These are phyloP conservation scores for Straminergon stramineum DNA, from an alignment of 225 moss, liverwort and hornwort species.

Conservation along the genomic window DNA sequence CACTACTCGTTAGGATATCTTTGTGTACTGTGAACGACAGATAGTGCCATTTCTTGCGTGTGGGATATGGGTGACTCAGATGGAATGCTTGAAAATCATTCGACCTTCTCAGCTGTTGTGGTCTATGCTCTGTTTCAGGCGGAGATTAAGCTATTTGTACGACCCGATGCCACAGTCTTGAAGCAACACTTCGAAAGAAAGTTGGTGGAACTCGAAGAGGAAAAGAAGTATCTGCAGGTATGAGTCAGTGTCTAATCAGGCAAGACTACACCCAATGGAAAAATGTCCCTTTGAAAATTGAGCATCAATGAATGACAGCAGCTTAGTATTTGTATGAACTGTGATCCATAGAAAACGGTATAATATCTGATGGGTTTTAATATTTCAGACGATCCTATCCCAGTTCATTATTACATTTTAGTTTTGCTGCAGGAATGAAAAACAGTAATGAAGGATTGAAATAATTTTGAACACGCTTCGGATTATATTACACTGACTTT, in stretches of 20 bases:
- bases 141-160: slow-evolving; percentile 71
- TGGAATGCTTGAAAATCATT: not conserved
- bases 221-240: slow-evolving; percentile 86
- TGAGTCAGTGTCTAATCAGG: not conserved
- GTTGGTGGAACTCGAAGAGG: slow-evolving; percentile 82
- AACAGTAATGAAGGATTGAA: slow-evolving; percentile 11
- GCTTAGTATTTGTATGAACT: not conserved
- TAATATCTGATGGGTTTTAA: not conserved
- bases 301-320: not conserved
- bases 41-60: not conserved
- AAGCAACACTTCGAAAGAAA: slow-evolving; percentile 82
- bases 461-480: slow-evolving; percentile 25
- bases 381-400: not conserved
- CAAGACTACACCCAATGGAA: not conserved
- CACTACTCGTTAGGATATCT: not conserved
- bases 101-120: slow-evolving; percentile 1
- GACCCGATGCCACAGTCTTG: slow-evolving; percentile 55
- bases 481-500: slow-evolving; percentile 39
- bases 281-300: not conserved
- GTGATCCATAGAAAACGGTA: not conserved
- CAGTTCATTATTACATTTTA: not conserved
- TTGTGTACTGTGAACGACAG: not conserved
- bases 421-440: slow-evolving; percentile 24
- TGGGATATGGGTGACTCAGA: not conserved
- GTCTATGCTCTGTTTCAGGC: slow-evolving; percentile 38